Base-by-base conservation (phyloP, 352 stramenopile genomes). In the Sclerospora graminicola region DNA sequence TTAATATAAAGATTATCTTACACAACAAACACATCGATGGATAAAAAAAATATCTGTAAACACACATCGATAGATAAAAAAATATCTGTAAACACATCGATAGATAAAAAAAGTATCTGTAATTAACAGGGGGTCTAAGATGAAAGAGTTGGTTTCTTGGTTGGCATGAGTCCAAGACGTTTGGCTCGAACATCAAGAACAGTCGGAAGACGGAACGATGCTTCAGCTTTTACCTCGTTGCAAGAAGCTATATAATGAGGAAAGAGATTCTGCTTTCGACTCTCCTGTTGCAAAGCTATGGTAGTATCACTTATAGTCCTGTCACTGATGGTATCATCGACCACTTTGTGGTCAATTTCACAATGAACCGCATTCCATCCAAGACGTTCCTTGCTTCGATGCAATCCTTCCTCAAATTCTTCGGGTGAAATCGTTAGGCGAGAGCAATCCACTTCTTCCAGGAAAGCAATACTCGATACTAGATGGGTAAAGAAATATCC, bases 401-500 rank as follows among this genome's bases (percentile, higher is more conserved):
- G 39, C 10, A 91, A 32, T 8, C 69, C 77, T 34, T 72, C 51
- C 8, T 89, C 67, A 39, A 92, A 92, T 20, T 89, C 80, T 19
- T 87, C 70, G 0, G 62, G 43, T 0, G 70, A 74, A 32, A 92
- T 92, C 0, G 73, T 89, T 5, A 92, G 60, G 11, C 68, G 48
- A 8, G 75, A 75, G 7, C 69, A 69, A 43, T 89, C 69, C 14
- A 89, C 63, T 19, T 88, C 66, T 28, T 92, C 80, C 0, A 93
- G 34, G 30, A 93, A 93, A 7, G 72, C 73, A 1, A 93, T 60
- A 29, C 70, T 86, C 8, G 76, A 89, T 23, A 87, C 66, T 10
- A 97, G 42, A 43, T 97, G 82, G 6, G 89, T 96, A 49, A 97
- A 90, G 41, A 95, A 95, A 39, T 97, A 97, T 1, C 88, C 84